A percentile compares a stretch with the other conserved stretches of the same genome.
Conservation (phyloP, 352 stramenopile species). For the Pythium guiyangense region DNA sequence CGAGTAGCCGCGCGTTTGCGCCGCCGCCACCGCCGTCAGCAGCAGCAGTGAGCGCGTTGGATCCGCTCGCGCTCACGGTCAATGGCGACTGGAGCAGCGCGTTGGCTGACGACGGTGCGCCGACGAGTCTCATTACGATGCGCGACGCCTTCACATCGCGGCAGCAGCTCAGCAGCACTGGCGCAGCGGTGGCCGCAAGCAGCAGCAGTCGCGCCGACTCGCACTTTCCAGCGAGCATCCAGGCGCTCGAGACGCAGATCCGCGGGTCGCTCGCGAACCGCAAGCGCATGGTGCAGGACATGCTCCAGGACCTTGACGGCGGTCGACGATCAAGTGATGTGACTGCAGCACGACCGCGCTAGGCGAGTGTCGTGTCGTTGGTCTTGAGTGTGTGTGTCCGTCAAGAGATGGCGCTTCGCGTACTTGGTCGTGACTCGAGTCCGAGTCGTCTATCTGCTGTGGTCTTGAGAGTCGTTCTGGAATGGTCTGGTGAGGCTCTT, state of each 20-base stretch:
- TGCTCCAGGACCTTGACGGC: constrained; percentile 22
- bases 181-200: not conserved
- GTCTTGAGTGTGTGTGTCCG: too few relatives aligned
- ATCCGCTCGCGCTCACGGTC: not conserved
- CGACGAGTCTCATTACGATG: constrained; percentile 21
- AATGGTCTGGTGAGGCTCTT: too few relatives aligned
- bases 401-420: too few relatives aligned
- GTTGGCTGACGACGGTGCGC: not conserved
- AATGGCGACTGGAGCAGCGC: not conserved
- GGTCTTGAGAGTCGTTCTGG: too few relatives aligned
- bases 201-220: constrained; percentile 9
- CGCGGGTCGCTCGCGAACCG: constrained; percentile 26
- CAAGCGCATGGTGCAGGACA: constrained; percentile 22
- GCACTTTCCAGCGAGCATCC: constrained; percentile 20
- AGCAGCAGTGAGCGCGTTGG: not conserved
- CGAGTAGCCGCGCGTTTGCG: too few relatives aligned
- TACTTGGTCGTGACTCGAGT: too few relatives aligned
- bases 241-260: constrained; percentile 20
- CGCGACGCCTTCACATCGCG: constrained; percentile 7
- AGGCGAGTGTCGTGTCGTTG: not conserved
- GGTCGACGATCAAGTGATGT: constrained; percentile 19
- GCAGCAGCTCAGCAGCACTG: not conserved
- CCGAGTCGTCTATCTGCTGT: too few relatives aligned
- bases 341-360: constrained; percentile 7
- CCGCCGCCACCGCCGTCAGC: too few relatives aligned